A percentile compares a stretch with the other conserved stretches of the same genome.
Conservation (phyloP, 2,329 filamentous ascomycete species). For the Alternaria sp. region DNA sequence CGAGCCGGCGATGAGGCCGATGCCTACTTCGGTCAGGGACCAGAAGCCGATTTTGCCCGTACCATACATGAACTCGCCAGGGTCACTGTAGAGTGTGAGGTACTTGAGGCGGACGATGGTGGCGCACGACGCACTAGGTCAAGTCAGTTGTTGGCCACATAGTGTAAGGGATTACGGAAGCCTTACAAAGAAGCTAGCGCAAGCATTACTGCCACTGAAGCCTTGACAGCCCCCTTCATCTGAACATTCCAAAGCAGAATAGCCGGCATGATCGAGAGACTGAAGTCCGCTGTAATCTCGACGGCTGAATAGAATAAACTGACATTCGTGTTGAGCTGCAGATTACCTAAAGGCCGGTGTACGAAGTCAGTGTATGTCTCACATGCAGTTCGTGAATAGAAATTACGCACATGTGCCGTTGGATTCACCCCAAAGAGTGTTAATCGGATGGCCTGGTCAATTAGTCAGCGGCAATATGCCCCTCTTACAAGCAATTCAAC, state of each 20-base stretch:
- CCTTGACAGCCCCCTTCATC: conserved; percentile 51
- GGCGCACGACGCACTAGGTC: conserved; percentile 47
- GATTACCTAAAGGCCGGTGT: conserved; percentile 5
- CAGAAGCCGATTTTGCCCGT: conserved; percentile 56
- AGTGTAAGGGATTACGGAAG: neutral
- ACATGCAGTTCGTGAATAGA: too few species aligned
- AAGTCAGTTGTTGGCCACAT: conserved; percentile 5
- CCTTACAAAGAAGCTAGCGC: conserved; percentile 54
- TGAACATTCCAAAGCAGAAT: conserved; percentile 36
- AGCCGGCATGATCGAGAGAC: conserved; percentile 31
- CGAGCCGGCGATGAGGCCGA: conserved; percentile 58
- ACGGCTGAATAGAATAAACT: conserved; percentile 35
- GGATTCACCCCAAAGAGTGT: conserved; percentile 34
- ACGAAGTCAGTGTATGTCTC: too few species aligned
- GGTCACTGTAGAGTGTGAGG: conserved; percentile 53
- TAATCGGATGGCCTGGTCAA: conserved; percentile 27
- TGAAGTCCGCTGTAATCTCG: conserved; percentile 33
- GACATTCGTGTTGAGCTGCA: conserved; percentile 33
- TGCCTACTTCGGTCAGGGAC: conserved; percentile 58
- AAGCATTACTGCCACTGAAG: conserved; percentile 53
- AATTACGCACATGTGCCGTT: conserved; percentile 21
- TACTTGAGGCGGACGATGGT: conserved; percentile 56
- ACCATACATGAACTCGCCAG: conserved; percentile 53
- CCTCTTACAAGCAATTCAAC: neutral
- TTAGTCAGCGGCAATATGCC: neutral